Base-by-base conservation (phyloP, 2,329 filamentous ascomycete species). In the Exserohilum turcica region DNA sequence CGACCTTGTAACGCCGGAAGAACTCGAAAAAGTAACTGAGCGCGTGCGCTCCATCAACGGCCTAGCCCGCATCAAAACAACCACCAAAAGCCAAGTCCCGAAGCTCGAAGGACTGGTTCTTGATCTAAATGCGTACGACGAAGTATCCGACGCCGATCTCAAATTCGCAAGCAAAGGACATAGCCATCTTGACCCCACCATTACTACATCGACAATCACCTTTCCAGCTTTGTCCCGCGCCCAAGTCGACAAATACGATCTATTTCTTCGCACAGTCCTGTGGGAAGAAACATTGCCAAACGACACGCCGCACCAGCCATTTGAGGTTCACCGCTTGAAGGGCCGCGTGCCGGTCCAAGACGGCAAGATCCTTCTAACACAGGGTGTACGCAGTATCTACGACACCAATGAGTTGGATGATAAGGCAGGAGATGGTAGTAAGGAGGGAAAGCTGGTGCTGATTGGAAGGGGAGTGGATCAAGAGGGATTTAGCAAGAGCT, bases 321-420 rank as follows among this genome's bases (percentile, higher is more conserved):
- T 95, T 59, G 92, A 97, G 66, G 87, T 97, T 18, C 93, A 99
- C 70, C 85, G 94, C 10, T 79, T 91, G 31, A 99, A 99, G 72
- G 93, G 92, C 0, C 85, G 91, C 2, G 74, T 97, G 6, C 78
- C 84, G 0, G 78, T 93, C 15, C 68, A 77, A 0, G 80, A 87
- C 48, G 91, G 90, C 1, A 78, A 79, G 0, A 78, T 86, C 37
- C 90, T 91, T 70, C 85, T 97, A 59, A 81, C 97, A 6, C 94
- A 99, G 73, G 94, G 92, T 2, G 94, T 99, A 1, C 80, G 93
- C 47, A 93, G 97, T 65, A 84, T 97, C 13, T 99, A 97, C 73
- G 94, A 99, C 67, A 89, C 97, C 19, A 84, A 91, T 19, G 91
- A 96, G 61, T 47, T 37, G 2, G 53, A 50, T 1, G 37, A 38